Evolutionary conservation across 2,329 filamentous ascomycete genomes (phyloP), one percentile per base, ranked within the genome.

Genomic region (Paraphaeosphaeria sporulosa): DNA sequence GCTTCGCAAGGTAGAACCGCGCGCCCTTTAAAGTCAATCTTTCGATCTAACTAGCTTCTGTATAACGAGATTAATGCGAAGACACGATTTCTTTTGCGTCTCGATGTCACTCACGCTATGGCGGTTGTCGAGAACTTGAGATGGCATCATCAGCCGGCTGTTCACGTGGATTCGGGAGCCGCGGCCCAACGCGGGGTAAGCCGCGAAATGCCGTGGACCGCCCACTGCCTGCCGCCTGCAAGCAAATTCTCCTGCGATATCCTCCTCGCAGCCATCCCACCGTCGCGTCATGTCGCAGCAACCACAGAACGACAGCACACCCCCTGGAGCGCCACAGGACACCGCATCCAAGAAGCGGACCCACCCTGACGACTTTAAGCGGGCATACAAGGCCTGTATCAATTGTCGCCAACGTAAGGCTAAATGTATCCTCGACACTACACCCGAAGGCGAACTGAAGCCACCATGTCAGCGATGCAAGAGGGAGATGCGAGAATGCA

Each of bases 371-470:
- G 74, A 81, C 54, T 84, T 82, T 69, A 81, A 84, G 71, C 82
- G 83, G 61, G 82, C 83, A 40, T 85, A 85, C 79, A 85, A 85
- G 71, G 83, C 83, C 23, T 85, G 83, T 69, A 80, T 84, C 59
- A 80, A 82, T 59, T 85, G 83, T 66, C 82, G 83, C 53, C 80
- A 83, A 65, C 78, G 82, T 55, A 85, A 85, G 72, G 81, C 83
- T 53, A 84, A 83, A 71, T 85, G 83, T 64, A 82, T 84, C 42
- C 70, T 84, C 27, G 78, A 78, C 12, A 78, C 77, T 4, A 71
- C 78, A 4, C 79, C 77, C 2, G 74, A 79, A 57, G 76, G 74
- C 40, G 78, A 57, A 46, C 70, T 77, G 48, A 76, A 77, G 62
- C 74, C 76, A 12, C 77, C 82, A 34, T 85, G 83, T 67, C 79